Base-by-base conservation (phyloP, 1,139 yeast species). In the Wickerhamomyces sp. region DNA sequence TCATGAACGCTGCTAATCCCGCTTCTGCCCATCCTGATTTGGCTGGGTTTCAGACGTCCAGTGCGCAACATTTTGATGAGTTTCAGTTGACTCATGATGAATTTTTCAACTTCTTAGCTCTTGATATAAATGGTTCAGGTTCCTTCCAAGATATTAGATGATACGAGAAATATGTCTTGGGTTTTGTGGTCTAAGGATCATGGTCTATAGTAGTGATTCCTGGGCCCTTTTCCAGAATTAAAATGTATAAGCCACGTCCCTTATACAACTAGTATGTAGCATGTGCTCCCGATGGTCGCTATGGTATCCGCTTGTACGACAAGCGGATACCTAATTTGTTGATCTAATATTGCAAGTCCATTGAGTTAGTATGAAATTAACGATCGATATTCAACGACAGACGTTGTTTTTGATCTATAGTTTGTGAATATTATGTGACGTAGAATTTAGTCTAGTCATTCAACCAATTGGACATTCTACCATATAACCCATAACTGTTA, bases 31-130 rank as follows among this genome's bases (percentile, higher is more conserved):
- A 46, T 34, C 44, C 42, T 18, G 39, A 32, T 10, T 32, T 52
- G 8, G 18, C 52, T 13, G 45, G 27, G 27, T 53, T 49, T 39
- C 55, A 51, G 44, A 55, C 50, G 7, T 36, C 52, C 14, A 49
- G 44, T 35, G 40, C 46, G 1, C 49, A 49, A 39, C 44, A 45
- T 6, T 52, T 50, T 41, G 60, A 55, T 23, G 58, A 55, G 39
- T 59, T 61, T 46, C 61, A 59, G 37, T 44, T 61, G 36, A 60
- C 60, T 4, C 63, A 61, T 43, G 64, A 60, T 36, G 64, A 60
- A 37, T 57, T 61, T 42, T 60, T 61, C 48, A 58, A 57, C 44
- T 57, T 55, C 36, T 41, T 56, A 10, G 61, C 58, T 2, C 47
- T 55, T 48, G 57, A 55, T 31, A 49, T 55, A 23, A 55, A 55